Conservation (phyloP, 352 stramenopile species). For the Thraustochytrium striatum region DNA sequence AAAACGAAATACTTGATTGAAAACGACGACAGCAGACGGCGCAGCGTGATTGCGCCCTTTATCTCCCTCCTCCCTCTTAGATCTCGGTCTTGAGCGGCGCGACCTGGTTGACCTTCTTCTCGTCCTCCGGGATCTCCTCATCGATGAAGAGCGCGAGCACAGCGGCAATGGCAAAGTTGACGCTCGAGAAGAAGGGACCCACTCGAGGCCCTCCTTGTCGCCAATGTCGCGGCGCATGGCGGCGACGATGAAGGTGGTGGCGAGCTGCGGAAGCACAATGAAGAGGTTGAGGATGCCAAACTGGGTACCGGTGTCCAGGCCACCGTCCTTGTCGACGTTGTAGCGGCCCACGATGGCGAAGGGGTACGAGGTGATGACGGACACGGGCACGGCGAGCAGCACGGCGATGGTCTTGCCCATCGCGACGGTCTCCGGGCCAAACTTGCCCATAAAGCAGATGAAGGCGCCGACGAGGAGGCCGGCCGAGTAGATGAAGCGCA, state of each 20-base stretch:
- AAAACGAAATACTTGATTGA: no score
- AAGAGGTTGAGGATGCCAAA: constrained; percentile 28
- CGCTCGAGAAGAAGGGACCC: no score
- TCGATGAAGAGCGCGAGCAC: not conserved
- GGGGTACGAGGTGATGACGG: constrained; percentile 7
- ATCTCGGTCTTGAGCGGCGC: no score
- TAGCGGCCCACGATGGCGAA: constrained; percentile 14
- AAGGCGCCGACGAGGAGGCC: not conserved
- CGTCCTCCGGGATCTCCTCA: no score
- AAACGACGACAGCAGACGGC: no score
- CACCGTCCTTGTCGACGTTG: not conserved
- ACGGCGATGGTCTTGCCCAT: constrained; percentile 1
- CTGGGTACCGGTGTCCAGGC: constrained; percentile 2
- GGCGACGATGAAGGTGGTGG: not conserved
- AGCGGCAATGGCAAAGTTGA: not conserved
- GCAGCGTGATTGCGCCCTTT: no score
- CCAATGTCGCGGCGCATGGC: not conserved
- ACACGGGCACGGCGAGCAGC: not conserved
- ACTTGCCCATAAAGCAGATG: not conserved
- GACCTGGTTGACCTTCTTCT: no score
- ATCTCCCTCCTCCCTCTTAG: no score
- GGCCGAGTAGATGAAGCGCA: not conserved
- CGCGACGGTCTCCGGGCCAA: not conserved
- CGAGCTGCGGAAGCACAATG: constrained; percentile 1
- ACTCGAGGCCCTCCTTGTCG: not conserved